Conservation (phyloP, 257 asterid species). For the Fraxinus quadrangulata region DNA sequence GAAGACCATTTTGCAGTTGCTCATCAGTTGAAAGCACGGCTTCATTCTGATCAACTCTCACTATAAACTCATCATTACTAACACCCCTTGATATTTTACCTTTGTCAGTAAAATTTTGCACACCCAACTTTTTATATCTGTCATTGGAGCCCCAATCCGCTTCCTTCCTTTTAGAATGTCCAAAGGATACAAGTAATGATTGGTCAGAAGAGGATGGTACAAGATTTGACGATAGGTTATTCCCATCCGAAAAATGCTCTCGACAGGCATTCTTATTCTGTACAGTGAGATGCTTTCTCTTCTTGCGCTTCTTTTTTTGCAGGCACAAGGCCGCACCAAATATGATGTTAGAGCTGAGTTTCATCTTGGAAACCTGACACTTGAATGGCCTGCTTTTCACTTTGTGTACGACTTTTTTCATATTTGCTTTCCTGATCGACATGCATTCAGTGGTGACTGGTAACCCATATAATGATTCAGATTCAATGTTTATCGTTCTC, state of each 20-base stretch:
- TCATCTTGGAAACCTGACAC: constrained; percentile 35
- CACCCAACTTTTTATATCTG: constrained; percentile 27
- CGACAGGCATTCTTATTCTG: constrained; percentile 26
- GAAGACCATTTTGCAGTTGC: constrained; percentile 24
- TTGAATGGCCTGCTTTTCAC: constrained; percentile 49
- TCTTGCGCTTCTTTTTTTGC: constrained; percentile 49
- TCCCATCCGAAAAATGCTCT: constrained; percentile 29
- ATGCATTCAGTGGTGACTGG: constrained; percentile 22
- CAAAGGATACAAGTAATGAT: constrained; percentile 21
- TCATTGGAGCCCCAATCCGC: constrained; percentile 31
- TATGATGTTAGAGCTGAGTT: constrained; percentile 63
- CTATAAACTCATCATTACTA: constrained; percentile 35
- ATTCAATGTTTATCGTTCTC: constrained; percentile 13
- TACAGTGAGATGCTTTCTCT: constrained; percentile 29
- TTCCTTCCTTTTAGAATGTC: constrained; percentile 27
- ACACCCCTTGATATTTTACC: constrained; percentile 25
- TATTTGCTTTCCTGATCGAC: constrained; percentile 24
- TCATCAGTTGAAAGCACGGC: constrained; percentile 37
- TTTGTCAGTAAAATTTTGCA: constrained; percentile 23
- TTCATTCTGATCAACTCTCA: constrained; percentile 36
- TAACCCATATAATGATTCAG: constrained; percentile 12
- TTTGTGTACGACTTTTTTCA: constrained; percentile 26
- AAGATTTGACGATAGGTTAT: constrained; percentile 31
- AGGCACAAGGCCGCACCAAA: constrained; percentile 49
- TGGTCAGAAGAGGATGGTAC: constrained; percentile 46